These are phyloP conservation scores for Nakazawaea siamensis DNA, from an alignment of 805 yeast genomes.

Conservation along the genomic window DNA sequence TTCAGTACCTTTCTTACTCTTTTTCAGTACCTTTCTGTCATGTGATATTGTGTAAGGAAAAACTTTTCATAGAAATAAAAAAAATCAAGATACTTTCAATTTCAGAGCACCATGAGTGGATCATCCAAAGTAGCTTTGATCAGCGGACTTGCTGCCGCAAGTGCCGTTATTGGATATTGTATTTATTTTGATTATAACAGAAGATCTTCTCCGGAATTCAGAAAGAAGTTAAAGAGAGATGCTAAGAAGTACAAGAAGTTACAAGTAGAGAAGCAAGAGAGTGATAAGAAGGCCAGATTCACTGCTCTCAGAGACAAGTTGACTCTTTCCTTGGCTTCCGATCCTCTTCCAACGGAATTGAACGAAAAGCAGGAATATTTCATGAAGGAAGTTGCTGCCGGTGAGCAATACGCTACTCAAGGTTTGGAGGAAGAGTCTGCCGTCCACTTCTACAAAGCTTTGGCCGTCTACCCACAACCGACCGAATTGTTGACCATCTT, in stretches of 20 bases:
- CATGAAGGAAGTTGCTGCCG: constrained; percentile 74
- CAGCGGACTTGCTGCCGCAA: constrained; percentile 21
- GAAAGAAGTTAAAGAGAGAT: constrained; percentile 62
- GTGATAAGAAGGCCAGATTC: constrained; percentile 52
- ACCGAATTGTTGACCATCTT: constrained; percentile 83
- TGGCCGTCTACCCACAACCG: constrained; percentile 91
- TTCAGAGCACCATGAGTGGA: no score
- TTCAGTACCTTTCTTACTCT: no score
- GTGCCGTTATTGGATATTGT: constrained; percentile 65
- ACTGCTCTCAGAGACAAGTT: constrained; percentile 55
- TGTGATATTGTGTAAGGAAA: no score
- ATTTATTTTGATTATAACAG: constrained; percentile 89
- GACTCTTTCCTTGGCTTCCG: constrained; percentile 51
- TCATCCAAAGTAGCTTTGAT: no score
- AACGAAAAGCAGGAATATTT: constrained; percentile 69
- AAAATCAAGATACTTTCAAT: no score
- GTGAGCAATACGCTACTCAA: constrained; percentile 68
- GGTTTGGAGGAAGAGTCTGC: constrained; percentile 81
- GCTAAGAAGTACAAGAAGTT: constrained; percentile 53
- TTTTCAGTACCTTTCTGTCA: no score
- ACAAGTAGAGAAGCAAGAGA: constrained; percentile 44
- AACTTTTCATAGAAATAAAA: no score
- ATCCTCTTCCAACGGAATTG: constrained; percentile 63
- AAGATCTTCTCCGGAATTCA: constrained; percentile 74
- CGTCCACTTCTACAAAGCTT: constrained; percentile 84